phyloP scores from a whole-genome alignment of 352 stramenopile species.

The Halophytophthora batemanensis region DNA sequence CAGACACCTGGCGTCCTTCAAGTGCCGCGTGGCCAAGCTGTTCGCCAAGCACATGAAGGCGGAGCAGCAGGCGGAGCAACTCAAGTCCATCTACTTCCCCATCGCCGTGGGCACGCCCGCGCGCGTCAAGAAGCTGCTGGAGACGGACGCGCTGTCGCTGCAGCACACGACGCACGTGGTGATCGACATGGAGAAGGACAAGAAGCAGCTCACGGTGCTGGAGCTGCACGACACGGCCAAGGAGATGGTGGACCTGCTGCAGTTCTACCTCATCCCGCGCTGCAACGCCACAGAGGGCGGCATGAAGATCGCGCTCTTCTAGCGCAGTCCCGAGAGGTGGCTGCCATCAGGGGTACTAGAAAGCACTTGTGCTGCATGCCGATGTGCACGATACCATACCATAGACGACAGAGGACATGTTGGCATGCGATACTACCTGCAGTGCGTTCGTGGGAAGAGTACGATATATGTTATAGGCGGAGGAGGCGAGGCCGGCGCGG shows the following conservation, averaged over 20 bases:
- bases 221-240: conserved; percentile 83
- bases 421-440: too few species aligned
- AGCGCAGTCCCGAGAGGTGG: conserved; percentile 2
- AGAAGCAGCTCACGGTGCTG: conserved; percentile 80
- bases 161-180: conserved; percentile 79
- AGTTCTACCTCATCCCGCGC: conserved; percentile 68
- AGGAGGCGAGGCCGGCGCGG: conserved; percentile 8
- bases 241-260: conserved; percentile 76
- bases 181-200: conserved; percentile 87
- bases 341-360: neutral
- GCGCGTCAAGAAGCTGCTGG: conserved; percentile 76
- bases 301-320: conserved; percentile 80
- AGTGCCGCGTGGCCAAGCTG: conserved; percentile 94
- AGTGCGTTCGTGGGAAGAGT: neutral
- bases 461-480: neutral
- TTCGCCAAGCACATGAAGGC: conserved; percentile 94
- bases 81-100: conserved; percentile 65
- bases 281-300: conserved; percentile 44
- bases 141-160: conserved; percentile 72
- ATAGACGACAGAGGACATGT: neutral
- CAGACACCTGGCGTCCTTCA: conserved; percentile 75
- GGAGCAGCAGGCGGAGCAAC: conserved; percentile 84
- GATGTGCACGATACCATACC: neutral
- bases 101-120: conserved; percentile 80
- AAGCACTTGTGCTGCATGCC: too few species aligned